These are phyloP conservation scores for Coffea humblotiana DNA, from an alignment of 305 asterid species.

Conservation along the genomic window DNA sequence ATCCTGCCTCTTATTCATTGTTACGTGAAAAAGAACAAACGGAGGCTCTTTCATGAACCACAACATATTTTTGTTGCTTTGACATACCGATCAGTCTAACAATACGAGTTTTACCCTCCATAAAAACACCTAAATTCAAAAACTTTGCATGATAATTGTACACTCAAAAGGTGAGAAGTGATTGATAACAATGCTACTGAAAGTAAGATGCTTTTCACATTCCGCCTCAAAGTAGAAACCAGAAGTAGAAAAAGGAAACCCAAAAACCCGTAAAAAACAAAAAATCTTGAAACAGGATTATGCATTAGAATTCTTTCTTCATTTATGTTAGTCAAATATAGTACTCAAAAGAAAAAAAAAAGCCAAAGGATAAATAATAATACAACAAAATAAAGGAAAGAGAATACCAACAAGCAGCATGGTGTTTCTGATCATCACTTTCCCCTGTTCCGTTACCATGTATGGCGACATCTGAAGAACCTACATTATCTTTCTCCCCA, in stretches of 20 bases:
- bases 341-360: neutral
- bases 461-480: neutral
- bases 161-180: neutral
- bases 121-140: neutral
- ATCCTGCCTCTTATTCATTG: neutral
- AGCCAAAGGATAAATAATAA: neutral
- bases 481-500: slow-evolving; percentile 18
- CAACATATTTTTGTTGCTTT: neutral
- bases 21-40: neutral
- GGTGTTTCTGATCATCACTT: slow-evolving; percentile 29
- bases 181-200: neutral
- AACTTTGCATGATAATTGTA: neutral
- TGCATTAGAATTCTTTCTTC: neutral
- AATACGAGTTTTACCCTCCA: neutral
- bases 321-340: neutral
- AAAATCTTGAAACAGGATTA: neutral
- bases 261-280: neutral
- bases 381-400: neutral
- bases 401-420: slow-evolving; percentile 29
- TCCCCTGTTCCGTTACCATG: slow-evolving; percentile 11
- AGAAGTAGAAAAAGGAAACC: neutral
- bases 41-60: neutral
- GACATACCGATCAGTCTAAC: neutral
- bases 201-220: neutral
- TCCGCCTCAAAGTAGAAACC: neutral